These are phyloP conservation scores for Xylariaceae sp. DNA, from an alignment of 2,329 filamentous ascomycete species.

Conservation along the genomic window DNA sequence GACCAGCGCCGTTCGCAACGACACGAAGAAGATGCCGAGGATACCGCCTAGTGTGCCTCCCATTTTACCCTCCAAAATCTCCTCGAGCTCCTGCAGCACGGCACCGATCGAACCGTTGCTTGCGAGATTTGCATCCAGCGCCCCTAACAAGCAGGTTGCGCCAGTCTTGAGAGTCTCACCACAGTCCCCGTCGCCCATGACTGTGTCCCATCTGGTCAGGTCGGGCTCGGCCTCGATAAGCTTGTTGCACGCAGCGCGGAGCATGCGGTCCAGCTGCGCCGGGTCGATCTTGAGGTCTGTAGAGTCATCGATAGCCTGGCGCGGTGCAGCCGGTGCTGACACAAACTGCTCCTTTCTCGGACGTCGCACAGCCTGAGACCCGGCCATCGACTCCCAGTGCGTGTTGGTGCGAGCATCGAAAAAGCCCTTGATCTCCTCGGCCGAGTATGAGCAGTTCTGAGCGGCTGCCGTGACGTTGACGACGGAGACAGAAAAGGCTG, in stretches of 20 bases:
- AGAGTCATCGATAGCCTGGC: constrained; percentile 45
- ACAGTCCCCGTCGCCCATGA: constrained; percentile 71
- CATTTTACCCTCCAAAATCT: constrained; percentile 63
- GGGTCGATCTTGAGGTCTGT: constrained; percentile 59
- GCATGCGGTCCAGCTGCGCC: constrained; percentile 56
- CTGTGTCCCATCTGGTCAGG: constrained; percentile 66
- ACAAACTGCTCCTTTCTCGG: constrained; percentile 53
- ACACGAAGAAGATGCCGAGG: constrained; percentile 54
- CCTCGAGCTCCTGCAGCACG: constrained; percentile 56
- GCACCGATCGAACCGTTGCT: constrained; percentile 53
- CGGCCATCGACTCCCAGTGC: constrained; percentile 58
- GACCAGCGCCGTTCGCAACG: constrained; percentile 45
- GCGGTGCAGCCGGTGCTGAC: constrained; percentile 42
- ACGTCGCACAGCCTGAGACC: constrained; percentile 47
- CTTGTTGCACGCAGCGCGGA: constrained; percentile 59
- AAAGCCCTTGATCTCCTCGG: constrained; percentile 63
- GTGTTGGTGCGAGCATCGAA: constrained; percentile 69
- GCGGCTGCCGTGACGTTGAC: constrained; percentile 62
- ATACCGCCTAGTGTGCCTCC: constrained; percentile 47
- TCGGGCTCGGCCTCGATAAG: constrained; percentile 65
- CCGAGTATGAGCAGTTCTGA: constrained; percentile 51
- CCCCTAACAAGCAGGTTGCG: constrained; percentile 55
- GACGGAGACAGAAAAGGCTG: constrained; percentile 72
- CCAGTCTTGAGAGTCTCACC: constrained; percentile 66
- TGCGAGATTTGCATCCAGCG: constrained; percentile 48